Conservation (phyloP, 352 stramenopile species). For the Peronospora farinosa region DNA sequence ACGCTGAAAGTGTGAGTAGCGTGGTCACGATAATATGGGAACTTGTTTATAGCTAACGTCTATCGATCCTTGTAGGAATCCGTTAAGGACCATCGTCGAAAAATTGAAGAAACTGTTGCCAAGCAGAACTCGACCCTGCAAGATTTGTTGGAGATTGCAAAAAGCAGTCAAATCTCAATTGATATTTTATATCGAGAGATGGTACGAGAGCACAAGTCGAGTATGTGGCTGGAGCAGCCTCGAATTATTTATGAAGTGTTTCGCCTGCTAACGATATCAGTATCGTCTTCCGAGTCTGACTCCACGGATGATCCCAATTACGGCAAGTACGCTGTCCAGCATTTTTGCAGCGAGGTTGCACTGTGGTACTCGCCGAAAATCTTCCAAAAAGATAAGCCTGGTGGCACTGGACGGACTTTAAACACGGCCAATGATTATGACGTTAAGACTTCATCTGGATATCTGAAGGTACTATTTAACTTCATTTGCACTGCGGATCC, state of each 20-base stretch:
- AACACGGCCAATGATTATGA: conserved; percentile 45
- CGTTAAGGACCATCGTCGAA: conserved; percentile 74
- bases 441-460: conserved; percentile 40
- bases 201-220: conserved; percentile 62
- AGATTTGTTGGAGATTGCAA: conserved; percentile 60
- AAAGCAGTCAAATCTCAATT: conserved; percentile 58
- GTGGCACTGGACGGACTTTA: conserved; percentile 31
- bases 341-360: conserved; percentile 80
- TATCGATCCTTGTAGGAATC: conserved; percentile 47
- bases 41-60: conserved; percentile 1
- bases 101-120: conserved; percentile 76
- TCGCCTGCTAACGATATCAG: conserved; percentile 48
- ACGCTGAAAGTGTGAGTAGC: conserved; percentile 69
- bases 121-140: conserved; percentile 49
- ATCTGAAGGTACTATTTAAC: conserved; percentile 81
- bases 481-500: conserved; percentile 64
- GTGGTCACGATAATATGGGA: neutral
- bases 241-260: conserved; percentile 83
- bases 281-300: conserved; percentile 29
- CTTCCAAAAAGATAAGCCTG: conserved; percentile 52
- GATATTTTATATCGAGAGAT: conserved; percentile 77
- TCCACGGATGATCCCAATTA: conserved; percentile 55
- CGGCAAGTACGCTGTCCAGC: conserved; percentile 73
- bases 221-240: conserved; percentile 65
- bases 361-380: conserved; percentile 72